Evolutionary conservation across 2,329 filamentous ascomycete genomes (phyloP).

Genomic region (Sporothrix brasiliensis): DNA sequence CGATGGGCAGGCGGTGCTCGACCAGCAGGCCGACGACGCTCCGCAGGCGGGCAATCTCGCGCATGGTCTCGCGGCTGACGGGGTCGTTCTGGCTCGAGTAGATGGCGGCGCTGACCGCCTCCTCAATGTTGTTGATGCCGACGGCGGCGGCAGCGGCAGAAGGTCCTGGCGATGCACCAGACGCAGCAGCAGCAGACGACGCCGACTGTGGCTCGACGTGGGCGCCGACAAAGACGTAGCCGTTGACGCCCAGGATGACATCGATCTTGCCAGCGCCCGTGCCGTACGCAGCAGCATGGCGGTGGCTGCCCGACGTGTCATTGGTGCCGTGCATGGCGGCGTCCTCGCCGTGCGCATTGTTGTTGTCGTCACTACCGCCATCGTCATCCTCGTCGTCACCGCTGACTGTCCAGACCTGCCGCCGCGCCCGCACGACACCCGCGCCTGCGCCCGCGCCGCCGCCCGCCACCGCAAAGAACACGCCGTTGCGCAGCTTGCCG

Average conservation of each 20-base stretch:
- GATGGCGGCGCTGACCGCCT: slow-evolving; percentile 79
- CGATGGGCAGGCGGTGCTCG: slow-evolving; percentile 78
- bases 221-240: slow-evolving; percentile 77
- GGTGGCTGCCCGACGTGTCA: not conserved
- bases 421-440: slow-evolving; percentile 78
- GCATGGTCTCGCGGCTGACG: slow-evolving; percentile 74
- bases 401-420: slow-evolving; percentile 86
- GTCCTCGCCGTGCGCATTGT: slow-evolving; percentile 63
- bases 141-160: slow-evolving; percentile 27
- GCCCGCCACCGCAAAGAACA: slow-evolving; percentile 81
- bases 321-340: not conserved
- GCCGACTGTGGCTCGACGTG: slow-evolving; percentile 46
- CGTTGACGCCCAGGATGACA: slow-evolving; percentile 90
- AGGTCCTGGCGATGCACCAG: slow-evolving; percentile 51
- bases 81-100: slow-evolving; percentile 95
- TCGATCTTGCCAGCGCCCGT: slow-evolving; percentile 68
- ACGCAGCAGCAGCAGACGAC: slow-evolving; percentile 55
- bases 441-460: slow-evolving; percentile 82
- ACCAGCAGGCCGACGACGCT: slow-evolving; percentile 82
- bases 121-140: slow-evolving; percentile 82
- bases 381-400: slow-evolving; percentile 59
- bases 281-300: slow-evolving; percentile 26
- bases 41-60: slow-evolving; percentile 82
- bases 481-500: slow-evolving; percentile 90
- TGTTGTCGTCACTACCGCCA: slow-evolving; percentile 64